A percentile compares a stretch with the other conserved stretches of the same genome.
These are phyloP conservation scores for Arbutus unedo DNA, from an alignment of 148 eudicot species.

Conservation along the genomic window DNA sequence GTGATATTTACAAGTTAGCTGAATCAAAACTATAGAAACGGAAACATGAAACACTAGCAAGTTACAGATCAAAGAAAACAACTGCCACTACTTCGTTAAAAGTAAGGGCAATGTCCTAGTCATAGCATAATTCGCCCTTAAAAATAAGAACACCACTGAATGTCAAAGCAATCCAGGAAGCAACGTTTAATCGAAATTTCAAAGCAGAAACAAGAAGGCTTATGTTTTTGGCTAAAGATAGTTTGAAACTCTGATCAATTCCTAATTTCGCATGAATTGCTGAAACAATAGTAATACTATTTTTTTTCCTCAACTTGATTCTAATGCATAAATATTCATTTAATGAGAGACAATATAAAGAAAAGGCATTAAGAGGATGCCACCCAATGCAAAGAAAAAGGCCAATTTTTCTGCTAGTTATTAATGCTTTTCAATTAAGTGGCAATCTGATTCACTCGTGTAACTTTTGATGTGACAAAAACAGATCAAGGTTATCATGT, in stretches of 20 bases:
- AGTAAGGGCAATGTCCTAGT: background rate
- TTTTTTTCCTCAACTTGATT: background rate
- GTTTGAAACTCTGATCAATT: background rate
- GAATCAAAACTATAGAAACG: background rate
- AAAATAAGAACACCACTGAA: background rate
- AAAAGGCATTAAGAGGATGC: background rate
- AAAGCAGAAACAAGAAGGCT: background rate
- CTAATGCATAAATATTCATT: background rate
- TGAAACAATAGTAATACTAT: background rate
- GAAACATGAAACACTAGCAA: background rate
- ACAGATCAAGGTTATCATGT: background rate
- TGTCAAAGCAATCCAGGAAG: background rate
- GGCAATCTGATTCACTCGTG: background rate
- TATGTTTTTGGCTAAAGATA: background rate
- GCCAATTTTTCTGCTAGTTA: background rate
- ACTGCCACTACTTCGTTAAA: background rate
- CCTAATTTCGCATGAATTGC: background rate
- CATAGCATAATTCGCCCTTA: background rate
- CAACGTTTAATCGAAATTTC: background rate
- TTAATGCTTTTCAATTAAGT: background rate
- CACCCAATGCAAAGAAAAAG: background rate
- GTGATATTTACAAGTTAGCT: background rate
- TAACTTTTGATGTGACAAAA: background rate
- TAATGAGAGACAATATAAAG: background rate
- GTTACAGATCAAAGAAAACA: background rate